Conservation (phyloP, 768 basidiomycete genomes). For the Amanita jacksonii region DNA sequence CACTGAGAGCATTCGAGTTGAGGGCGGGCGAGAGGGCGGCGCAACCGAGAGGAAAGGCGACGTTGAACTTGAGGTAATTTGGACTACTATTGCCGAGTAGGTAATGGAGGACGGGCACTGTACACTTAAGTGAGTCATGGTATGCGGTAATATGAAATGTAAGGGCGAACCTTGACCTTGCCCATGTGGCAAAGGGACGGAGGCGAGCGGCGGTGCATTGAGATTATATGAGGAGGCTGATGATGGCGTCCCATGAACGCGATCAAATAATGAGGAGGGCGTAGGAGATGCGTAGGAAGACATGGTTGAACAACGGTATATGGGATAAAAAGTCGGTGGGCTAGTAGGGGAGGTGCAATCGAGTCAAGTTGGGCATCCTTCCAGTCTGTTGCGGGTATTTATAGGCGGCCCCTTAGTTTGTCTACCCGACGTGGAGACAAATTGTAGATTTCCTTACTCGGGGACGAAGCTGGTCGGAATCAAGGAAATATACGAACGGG, state of each 20-base stretch:
- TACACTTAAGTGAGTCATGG: neutral
- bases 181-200: conserved; percentile 5
- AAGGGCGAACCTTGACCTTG: neutral
- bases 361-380: conserved; percentile 6
- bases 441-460: neutral
- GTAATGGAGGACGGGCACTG: neutral
- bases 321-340: too few species aligned
- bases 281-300: conserved; percentile 1
- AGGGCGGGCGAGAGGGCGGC: neutral
- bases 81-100: neutral
- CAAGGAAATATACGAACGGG: neutral
- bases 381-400: conserved; percentile 1
- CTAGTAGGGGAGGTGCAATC: neutral
- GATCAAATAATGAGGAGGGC: conserved; percentile 6
- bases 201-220: neutral
- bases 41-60: neutral
- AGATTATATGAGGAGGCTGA: conserved; percentile 1
- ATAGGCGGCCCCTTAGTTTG: conserved; percentile 3
- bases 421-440: neutral
- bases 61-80: neutral
- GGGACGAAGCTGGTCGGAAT: neutral
- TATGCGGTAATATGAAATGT: neutral
- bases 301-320: neutral
- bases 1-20: neutral
- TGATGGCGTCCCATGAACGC: conserved; percentile 3